phyloP scores from a whole-genome alignment of 805 yeast genomes.

The Schizosaccharomyces cryophilus region DNA sequence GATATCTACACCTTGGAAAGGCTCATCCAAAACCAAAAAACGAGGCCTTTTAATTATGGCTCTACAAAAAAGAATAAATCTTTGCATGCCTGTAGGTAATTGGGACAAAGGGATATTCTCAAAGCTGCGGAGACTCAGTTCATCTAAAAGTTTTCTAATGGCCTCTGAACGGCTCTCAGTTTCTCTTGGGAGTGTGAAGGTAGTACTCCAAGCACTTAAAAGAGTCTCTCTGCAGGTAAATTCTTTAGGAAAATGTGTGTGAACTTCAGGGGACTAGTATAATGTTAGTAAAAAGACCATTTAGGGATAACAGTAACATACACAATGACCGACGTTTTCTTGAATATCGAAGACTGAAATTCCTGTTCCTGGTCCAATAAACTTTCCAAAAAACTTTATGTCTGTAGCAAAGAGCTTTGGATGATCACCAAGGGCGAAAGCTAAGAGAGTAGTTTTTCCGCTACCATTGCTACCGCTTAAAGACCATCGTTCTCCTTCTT shows the following conservation, averaged over 20 bases:
- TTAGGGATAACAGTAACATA: not conserved
- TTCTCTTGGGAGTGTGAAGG: not conserved
- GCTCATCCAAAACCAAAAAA: slow-evolving; percentile 2
- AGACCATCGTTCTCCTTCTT: slow-evolving; percentile 1
- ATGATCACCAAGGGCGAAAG: slow-evolving; percentile 2
- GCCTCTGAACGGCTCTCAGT: not conserved
- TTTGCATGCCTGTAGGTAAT: not conserved
- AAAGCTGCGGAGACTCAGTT: not conserved
- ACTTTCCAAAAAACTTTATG: not conserved
- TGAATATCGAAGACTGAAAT: not conserved
- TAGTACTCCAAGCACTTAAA: slow-evolving; percentile 1
- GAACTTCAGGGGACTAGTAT: not conserved
- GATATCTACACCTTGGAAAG: slow-evolving; percentile 2
- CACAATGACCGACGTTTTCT: not conserved
- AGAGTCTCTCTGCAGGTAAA: not conserved
- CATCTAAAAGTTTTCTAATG: not conserved
- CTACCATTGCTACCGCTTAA: slow-evolving; percentile 1
- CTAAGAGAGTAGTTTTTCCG: slow-evolving; percentile 3
- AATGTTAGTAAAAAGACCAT: not conserved
- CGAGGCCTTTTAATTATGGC: not conserved
- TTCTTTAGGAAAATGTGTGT: slow-evolving; percentile 1
- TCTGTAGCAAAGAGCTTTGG: slow-evolving; percentile 1
- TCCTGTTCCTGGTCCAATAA: not conserved
- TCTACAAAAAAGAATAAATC: not conserved
- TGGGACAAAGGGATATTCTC: not conserved